These are phyloP conservation scores for Nemania diffusa DNA, from an alignment of 2,329 filamentous ascomycete genomes.

Conservation along the genomic window DNA sequence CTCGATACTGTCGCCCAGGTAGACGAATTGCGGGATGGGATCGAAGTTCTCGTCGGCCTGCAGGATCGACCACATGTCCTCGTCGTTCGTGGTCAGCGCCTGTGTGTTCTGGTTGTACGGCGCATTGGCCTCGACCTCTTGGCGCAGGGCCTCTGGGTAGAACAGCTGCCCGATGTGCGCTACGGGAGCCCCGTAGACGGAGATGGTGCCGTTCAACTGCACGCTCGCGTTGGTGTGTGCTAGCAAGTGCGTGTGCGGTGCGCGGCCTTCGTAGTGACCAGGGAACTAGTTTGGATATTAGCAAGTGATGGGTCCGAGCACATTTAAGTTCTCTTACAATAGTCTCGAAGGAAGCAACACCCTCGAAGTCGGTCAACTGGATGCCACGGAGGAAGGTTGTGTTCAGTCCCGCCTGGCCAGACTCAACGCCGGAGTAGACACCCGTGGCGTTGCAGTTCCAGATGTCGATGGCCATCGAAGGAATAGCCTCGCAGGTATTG, in stretches of 20 bases:
- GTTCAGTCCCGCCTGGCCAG: slow-evolving; percentile 50
- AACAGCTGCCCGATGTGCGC: slow-evolving; percentile 51
- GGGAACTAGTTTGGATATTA: slow-evolving; percentile 49
- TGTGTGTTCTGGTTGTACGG: slow-evolving; percentile 48
- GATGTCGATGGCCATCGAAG: slow-evolving; percentile 55
- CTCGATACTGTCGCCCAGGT: slow-evolving; percentile 59
- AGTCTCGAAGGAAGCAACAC: slow-evolving; percentile 60
- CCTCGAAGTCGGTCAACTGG: slow-evolving; percentile 58
- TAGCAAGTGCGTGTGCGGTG: slow-evolving; percentile 56
- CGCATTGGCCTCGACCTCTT: slow-evolving; percentile 45
- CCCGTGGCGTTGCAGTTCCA: slow-evolving; percentile 58
- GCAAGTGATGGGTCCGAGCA: background rate
- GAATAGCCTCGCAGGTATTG: slow-evolving; percentile 58
- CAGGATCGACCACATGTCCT: slow-evolving; percentile 49
- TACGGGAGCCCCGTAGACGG: slow-evolving; percentile 44
- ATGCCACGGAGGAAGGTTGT: slow-evolving; percentile 61
- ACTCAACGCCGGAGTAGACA: slow-evolving; percentile 53
- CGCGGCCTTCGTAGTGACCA: slow-evolving; percentile 54
- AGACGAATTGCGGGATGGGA: slow-evolving; percentile 63
- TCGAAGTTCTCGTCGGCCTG: slow-evolving; percentile 50
- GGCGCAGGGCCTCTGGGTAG: slow-evolving; percentile 47
- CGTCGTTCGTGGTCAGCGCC: slow-evolving; percentile 47
- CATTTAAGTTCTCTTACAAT: slow-evolving; percentile 38
- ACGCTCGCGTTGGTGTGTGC: slow-evolving; percentile 46
- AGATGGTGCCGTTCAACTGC: slow-evolving; percentile 48